phyloP scores from a whole-genome alignment of 208 protist species.

The Phytomonas sp. region DNA sequence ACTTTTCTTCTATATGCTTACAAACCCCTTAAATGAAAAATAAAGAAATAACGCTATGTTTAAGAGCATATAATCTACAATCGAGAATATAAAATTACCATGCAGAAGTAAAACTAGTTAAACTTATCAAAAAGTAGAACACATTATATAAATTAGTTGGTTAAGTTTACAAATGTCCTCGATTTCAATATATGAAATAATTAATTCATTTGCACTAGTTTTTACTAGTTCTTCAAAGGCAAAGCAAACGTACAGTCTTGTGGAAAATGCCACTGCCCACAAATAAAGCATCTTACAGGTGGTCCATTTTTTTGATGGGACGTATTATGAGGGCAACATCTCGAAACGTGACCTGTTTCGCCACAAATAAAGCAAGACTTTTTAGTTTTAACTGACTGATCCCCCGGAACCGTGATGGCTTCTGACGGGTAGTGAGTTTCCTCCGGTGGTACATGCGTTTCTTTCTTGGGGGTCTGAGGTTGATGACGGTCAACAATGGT shows the following conservation, averaged over 20 bases:
- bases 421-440: not conserved
- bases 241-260: conserved; percentile 52
- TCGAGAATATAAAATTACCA: not conserved
- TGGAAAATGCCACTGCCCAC: conserved; percentile 82
- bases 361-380: conserved; percentile 77
- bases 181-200: conserved; percentile 18
- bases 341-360: conserved; percentile 58
- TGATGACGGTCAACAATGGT: conserved; percentile 62
- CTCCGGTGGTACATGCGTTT: conserved; percentile 13
- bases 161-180: conserved; percentile 3
- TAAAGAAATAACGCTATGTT: conserved; percentile 1
- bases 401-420: conserved; percentile 12
- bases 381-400: conserved; percentile 53
- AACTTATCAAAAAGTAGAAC: not conserved
- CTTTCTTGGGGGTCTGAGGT: conserved; percentile 45
- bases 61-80: conserved; percentile 6
- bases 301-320: conserved; percentile 49
- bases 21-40: conserved; percentile 11
- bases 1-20: conserved; percentile 2
- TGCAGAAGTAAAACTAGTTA: conserved; percentile 5
- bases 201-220: not conserved
- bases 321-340: conserved; percentile 62
- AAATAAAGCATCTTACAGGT: conserved; percentile 76
- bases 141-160: conserved; percentile 8
- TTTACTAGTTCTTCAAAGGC: conserved; percentile 21